Conservation (phyloP, 2,329 filamentous ascomycete species). For the Periconia sp. region DNA sequence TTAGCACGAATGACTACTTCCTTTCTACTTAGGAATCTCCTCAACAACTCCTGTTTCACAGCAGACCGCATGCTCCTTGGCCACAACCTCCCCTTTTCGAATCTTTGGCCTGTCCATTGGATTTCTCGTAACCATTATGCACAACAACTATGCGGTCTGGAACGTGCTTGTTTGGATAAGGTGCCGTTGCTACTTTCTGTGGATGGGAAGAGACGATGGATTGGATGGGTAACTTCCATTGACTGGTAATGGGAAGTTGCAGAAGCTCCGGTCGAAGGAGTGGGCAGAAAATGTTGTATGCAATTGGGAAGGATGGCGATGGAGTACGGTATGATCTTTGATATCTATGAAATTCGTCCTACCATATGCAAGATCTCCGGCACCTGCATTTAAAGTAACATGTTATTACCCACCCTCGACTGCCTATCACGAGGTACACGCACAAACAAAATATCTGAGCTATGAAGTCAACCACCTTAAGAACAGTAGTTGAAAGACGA, state of each 20-base stretch:
- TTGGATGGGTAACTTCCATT: constrained; percentile 41
- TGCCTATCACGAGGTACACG: no score
- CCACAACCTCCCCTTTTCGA: constrained; percentile 74
- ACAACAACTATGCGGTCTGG: constrained; percentile 73
- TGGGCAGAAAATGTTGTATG: constrained; percentile 27
- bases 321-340: no score
- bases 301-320: not conserved
- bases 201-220: constrained; percentile 59
- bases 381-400: no score
- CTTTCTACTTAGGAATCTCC: constrained; percentile 30
- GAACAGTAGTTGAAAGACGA: no score
- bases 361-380: no score
- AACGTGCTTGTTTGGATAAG: constrained; percentile 44
- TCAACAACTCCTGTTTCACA: constrained; percentile 46
- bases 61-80: constrained; percentile 74
- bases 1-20: not conserved
- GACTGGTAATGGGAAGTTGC: constrained; percentile 50
- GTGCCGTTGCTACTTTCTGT: constrained; percentile 74
- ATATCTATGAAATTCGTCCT: no score
- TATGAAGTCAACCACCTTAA: no score
- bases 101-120: constrained; percentile 80
- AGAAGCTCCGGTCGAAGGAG: constrained; percentile 43
- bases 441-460: no score
- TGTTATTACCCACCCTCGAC: no score
- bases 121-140: constrained; percentile 70